Evolutionary conservation across 345 rosid species (phyloP).

Genomic region (Streptanthus diversifolius): DNA sequence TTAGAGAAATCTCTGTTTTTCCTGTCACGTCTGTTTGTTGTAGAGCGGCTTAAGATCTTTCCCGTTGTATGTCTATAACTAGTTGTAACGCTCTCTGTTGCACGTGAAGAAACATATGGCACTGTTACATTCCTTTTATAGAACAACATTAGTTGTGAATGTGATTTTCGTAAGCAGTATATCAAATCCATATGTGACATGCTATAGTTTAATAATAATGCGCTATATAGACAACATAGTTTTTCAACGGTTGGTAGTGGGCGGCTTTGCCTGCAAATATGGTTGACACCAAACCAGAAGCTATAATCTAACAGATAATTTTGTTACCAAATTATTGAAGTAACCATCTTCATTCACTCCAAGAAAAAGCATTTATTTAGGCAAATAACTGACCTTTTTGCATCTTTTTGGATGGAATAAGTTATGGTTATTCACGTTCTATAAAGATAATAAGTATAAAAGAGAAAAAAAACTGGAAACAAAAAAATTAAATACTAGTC

Average conservation of each 20-base stretch:
- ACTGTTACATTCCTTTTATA: neutral
- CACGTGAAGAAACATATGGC: constrained; percentile 8
- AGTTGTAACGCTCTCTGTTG: constrained; percentile 22
- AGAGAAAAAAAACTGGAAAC: neutral
- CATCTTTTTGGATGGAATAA: neutral
- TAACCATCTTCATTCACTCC: neutral
- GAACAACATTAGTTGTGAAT: neutral
- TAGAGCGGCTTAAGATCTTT: constrained; percentile 20
- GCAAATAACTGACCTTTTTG: neutral
- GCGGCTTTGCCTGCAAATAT: neutral
- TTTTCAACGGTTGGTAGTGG: neutral
- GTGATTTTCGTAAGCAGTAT: neutral
- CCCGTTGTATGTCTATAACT: constrained; percentile 21
- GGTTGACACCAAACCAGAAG: neutral
- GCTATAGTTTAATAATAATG: neutral
- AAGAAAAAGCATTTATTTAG: neutral
- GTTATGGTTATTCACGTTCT: constrained; percentile 4
- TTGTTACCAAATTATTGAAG: neutral
- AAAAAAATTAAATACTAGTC: constrained; percentile 4
- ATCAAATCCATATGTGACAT: neutral
- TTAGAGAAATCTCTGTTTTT: constrained; percentile 27
- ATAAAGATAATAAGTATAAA: neutral
- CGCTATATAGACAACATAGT: neutral
- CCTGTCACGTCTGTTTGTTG: constrained; percentile 25
- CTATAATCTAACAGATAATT: neutral